A percentile compares a stretch with the other conserved stretches of the same genome.
Conservation (phyloP, 176 grass and related monocot species). For the Cymbopogon citratus region DNA sequence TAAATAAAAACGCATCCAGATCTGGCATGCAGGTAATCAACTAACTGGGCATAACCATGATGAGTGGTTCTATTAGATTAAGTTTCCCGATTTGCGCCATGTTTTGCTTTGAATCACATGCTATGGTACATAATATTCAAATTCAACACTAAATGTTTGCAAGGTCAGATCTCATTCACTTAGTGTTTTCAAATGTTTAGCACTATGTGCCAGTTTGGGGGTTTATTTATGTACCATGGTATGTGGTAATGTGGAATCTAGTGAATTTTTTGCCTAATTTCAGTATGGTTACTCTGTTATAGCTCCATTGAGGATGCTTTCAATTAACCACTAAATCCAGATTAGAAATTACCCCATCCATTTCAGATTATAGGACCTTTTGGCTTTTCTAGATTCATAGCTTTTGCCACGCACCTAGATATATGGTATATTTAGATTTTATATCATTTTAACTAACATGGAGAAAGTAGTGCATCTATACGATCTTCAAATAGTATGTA, state of each 20-base stretch:
- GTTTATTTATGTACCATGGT: too few species aligned
- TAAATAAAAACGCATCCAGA: conserved; percentile 76
- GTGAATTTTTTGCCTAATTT: not conserved
- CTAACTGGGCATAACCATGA: not conserved
- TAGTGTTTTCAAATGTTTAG: conserved; percentile 7
- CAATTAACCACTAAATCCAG: not conserved
- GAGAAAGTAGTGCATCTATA: not conserved
- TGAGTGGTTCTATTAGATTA: not conserved
- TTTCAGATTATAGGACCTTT: too few species aligned
- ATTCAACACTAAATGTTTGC: not conserved
- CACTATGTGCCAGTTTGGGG: not conserved
- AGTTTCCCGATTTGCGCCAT: not conserved
- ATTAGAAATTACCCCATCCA: too few species aligned
- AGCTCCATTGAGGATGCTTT: not conserved
- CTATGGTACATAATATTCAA: not conserved
- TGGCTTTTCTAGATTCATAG: too few species aligned
- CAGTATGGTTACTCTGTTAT: not conserved
- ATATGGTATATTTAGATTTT: too few species aligned
- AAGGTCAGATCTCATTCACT: not conserved
- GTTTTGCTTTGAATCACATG: conserved; percentile 7
- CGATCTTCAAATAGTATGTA: not conserved
- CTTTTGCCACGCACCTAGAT: too few species aligned
- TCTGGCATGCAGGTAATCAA: conserved; percentile 85
- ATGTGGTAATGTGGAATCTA: not conserved
- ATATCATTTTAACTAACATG: conserved; percentile 5